Percentiles rank a stretch among this genome's conserved stretches.
phyloP scores from a whole-genome alignment of 768 basidiomycete species.

The Kwoniella newhampshirensis region DNA sequence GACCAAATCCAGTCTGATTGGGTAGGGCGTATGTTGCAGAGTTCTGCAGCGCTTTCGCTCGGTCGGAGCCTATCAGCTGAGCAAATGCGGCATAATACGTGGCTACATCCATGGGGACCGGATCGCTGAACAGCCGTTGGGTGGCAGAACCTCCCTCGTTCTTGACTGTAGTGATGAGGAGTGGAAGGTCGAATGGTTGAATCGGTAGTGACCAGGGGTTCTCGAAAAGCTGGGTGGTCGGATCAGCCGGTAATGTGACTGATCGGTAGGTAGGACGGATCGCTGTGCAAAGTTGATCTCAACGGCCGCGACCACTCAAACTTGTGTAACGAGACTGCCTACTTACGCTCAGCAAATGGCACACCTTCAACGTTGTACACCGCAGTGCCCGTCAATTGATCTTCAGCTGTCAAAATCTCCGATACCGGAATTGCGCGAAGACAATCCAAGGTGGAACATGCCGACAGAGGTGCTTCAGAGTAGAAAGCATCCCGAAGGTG shows the following conservation, averaged over 20 bases:
- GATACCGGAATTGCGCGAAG: conserved; percentile 59
- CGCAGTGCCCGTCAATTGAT: conserved; percentile 9
- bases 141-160: conserved; percentile 73
- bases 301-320: neutral
- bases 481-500: conserved; percentile 57
- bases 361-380: conserved; percentile 25
- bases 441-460: conserved; percentile 60
- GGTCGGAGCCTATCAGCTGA: conserved; percentile 16
- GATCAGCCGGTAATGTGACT: conserved; percentile 62
- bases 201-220: conserved; percentile 63
- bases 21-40: conserved; percentile 29
- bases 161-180: conserved; percentile 69
- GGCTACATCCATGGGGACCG: conserved; percentile 14
- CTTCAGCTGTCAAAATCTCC: conserved; percentile 62
- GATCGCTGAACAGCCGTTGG: conserved; percentile 44
- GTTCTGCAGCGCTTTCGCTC: conserved; percentile 26
- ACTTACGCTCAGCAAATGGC: conserved; percentile 33
- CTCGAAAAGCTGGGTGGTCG: conserved; percentile 57
- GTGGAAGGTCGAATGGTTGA: conserved; percentile 57
- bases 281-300: conserved; percentile 43
- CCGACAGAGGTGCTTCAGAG: conserved; percentile 20
- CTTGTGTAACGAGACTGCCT: neutral
- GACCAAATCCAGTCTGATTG: neutral
- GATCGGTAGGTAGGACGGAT: conserved; percentile 56
- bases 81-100: conserved; percentile 25